Conservation (phyloP, 441 rosid species). For the Syzygium malaccense region DNA sequence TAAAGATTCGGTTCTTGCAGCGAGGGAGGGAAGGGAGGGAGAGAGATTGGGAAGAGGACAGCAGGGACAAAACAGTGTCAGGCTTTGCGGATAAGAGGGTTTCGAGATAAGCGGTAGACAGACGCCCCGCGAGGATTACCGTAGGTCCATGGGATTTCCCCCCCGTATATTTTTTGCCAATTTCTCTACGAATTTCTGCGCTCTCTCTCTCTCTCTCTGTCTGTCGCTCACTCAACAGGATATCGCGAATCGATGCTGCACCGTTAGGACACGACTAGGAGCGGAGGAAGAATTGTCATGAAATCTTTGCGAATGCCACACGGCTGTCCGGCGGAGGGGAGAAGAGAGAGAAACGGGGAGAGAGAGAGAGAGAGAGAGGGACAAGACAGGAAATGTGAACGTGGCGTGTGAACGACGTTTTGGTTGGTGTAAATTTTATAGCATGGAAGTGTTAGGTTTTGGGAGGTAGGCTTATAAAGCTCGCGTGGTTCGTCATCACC, state of each 20-base stretch:
- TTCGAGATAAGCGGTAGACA: slow-evolving; percentile 6
- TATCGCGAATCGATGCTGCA: background rate
- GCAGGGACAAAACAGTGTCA: background rate
- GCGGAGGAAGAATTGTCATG: background rate
- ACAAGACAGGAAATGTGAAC: background rate
- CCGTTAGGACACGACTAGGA: background rate
- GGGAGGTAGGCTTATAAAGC: background rate
- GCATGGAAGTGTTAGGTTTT: background rate
- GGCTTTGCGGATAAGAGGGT: slow-evolving; percentile 3
- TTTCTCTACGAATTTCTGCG: background rate
- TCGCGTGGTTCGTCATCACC: background rate
- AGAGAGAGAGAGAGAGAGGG: background rate
- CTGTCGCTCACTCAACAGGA: background rate
- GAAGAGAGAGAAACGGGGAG: too few species aligned
- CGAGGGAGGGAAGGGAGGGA: background rate
- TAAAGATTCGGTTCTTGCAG: background rate
- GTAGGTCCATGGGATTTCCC: background rate
- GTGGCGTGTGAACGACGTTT: background rate
- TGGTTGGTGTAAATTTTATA: background rate
- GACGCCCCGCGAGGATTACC: background rate
- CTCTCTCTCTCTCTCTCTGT: background rate
- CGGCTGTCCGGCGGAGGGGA: background rate
- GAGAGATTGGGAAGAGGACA: background rate
- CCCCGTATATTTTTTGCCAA: background rate
- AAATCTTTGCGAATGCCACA: background rate